Percentiles rank a stretch among this genome's conserved stretches.
Conservation (phyloP, 345 rosid species). For the Raphanus raphanistrum region DNA sequence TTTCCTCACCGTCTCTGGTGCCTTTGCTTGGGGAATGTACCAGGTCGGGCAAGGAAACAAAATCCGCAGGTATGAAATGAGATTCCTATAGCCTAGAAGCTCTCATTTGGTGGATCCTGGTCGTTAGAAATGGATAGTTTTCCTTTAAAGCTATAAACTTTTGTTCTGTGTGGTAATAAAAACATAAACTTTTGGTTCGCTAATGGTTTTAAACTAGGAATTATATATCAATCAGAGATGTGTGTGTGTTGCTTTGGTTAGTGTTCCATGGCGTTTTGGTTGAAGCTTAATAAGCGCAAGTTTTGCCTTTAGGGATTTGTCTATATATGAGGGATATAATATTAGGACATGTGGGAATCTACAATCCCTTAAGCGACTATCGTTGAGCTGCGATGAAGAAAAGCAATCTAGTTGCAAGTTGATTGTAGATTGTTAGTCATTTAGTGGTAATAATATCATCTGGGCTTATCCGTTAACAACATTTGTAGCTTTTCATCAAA, state of each 20-base stretch:
- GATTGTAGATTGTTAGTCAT: conserved; percentile 3
- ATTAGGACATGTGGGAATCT: not conserved
- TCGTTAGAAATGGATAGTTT: not conserved
- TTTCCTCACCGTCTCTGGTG: conserved; percentile 74
- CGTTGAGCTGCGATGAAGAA: not conserved
- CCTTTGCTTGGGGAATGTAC: conserved; percentile 93
- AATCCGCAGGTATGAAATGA: conserved; percentile 67
- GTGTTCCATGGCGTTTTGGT: not conserved
- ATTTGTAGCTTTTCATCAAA: not conserved
- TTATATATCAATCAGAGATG: no score
- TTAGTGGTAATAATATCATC: conserved; percentile 1
- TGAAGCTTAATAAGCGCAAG: not conserved
- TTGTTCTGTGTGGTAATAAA: not conserved
- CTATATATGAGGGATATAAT: not conserved
- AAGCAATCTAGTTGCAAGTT: not conserved
- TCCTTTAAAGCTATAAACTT: not conserved
- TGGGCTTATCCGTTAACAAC: not conserved
- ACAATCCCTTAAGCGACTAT: not conserved
- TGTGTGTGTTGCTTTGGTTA: not conserved
- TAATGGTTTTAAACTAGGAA: no score
- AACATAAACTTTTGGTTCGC: not conserved
- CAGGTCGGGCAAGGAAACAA: conserved; percentile 97
- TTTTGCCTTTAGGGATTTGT: not conserved
- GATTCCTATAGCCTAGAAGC: not conserved
- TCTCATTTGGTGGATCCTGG: not conserved